Evolutionary conservation across 2,329 filamentous ascomycete genomes (phyloP).

Genomic region (Penicillium rolfsii): DNA sequence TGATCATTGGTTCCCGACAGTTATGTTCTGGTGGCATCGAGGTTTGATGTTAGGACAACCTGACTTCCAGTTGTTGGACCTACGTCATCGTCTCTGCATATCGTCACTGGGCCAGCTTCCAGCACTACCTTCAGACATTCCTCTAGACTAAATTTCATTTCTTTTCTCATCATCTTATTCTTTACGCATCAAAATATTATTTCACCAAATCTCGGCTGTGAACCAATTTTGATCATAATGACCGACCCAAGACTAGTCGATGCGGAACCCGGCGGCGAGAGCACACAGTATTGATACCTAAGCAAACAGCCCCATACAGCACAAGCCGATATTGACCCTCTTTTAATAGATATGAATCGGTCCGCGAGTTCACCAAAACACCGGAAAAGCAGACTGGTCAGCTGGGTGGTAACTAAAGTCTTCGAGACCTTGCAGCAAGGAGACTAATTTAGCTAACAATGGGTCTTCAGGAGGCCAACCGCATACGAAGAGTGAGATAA

Average conservation of each 20-base stretch:
- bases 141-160: background rate
- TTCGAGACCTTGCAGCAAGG: background rate
- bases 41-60: background rate
- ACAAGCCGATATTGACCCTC: background rate
- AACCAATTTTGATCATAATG: slow-evolving; percentile 41
- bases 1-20: too few species aligned
- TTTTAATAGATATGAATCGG: slow-evolving; percentile 59
- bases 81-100: slow-evolving; percentile 29
- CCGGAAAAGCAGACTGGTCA: slow-evolving; percentile 61
- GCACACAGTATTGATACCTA: slow-evolving; percentile 55
- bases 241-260: slow-evolving; percentile 59
- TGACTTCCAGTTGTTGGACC: background rate
- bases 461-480: slow-evolving; percentile 26
- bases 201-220: too few species aligned
- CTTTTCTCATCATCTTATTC: background rate
- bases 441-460: slow-evolving; percentile 8
- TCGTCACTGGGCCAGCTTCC: slow-evolving; percentile 17
- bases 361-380: slow-evolving; percentile 53
- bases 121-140: background rate
- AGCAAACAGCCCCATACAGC: background rate
- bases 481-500: slow-evolving; percentile 42
- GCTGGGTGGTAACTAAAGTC: slow-evolving; percentile 52
- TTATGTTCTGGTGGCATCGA: background rate
- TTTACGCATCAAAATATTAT: background rate
- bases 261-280: slow-evolving; percentile 63